These are phyloP conservation scores for Trichoderma virens DNA, from an alignment of 495 filamentous ascomycete genomes.

Conservation along the genomic window DNA sequence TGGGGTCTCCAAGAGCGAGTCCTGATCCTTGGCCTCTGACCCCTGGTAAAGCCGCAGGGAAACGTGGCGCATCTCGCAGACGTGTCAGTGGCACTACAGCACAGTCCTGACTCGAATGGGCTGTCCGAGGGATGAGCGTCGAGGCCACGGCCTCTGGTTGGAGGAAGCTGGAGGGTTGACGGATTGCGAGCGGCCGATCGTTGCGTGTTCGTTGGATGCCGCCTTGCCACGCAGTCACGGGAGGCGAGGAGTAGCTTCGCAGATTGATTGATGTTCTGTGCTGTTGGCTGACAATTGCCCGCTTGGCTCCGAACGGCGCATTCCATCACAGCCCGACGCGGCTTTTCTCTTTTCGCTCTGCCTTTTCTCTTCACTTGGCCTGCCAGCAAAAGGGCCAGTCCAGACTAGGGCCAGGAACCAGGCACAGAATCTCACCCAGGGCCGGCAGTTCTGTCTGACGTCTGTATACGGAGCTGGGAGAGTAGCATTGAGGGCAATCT, in stretches of 20 bases:
- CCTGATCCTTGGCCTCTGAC: background rate
- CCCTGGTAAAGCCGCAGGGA: background rate
- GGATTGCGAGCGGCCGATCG: background rate
- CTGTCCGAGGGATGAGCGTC: background rate
- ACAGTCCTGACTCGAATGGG: slow-evolving; percentile 4
- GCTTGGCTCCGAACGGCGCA: background rate
- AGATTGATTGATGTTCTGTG: background rate
- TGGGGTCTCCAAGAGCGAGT: background rate
- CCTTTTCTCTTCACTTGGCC: too few species aligned
- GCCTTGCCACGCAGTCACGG: background rate
- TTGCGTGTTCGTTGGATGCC: background rate
- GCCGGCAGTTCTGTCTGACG: slow-evolving; percentile 1
- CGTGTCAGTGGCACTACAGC: slow-evolving; percentile 7
- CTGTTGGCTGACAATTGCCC: too few species aligned
- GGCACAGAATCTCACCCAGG: slow-evolving; percentile 1
- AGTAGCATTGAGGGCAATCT: background rate
- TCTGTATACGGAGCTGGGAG: background rate
- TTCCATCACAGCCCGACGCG: background rate
- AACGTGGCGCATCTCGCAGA: slow-evolving; percentile 8
- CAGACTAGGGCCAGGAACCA: slow-evolving; percentile 4
- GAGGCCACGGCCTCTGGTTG: background rate
- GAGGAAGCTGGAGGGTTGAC: background rate
- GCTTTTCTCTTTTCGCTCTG: background rate
- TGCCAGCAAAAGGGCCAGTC: background rate
- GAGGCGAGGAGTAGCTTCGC: background rate